Conservation (phyloP, 1,139 yeast genomes). For the Scheffersomyces stambukii region DNA sequence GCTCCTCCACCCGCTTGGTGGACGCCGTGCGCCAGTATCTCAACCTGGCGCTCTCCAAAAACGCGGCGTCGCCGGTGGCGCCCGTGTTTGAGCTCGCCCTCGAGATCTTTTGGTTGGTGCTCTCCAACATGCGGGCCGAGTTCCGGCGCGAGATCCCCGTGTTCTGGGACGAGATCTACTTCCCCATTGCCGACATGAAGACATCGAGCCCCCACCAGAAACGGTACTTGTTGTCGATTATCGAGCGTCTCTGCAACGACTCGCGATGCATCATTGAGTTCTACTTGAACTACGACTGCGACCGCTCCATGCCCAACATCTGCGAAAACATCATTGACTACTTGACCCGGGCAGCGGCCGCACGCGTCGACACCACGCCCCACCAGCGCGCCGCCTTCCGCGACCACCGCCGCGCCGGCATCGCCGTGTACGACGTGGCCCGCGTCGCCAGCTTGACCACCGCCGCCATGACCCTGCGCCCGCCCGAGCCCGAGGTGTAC, state of each 20-base stretch:
- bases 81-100: conserved; percentile 90
- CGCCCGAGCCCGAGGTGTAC: conserved; percentile 57
- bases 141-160: conserved; percentile 93
- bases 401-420: conserved; percentile 56
- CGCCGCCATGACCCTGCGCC: conserved; percentile 56
- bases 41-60: conserved; percentile 78
- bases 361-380: conserved; percentile 68
- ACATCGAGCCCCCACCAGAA: conserved; percentile 92
- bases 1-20: conserved; percentile 59
- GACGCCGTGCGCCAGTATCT: conserved; percentile 83
- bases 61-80: conserved; percentile 88
- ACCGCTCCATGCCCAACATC: conserved; percentile 73
- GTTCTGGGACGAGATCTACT: conserved; percentile 86
- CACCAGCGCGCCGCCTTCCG: conserved; percentile 64
- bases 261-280: conserved; percentile 90
- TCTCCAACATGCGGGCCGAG: conserved; percentile 78
- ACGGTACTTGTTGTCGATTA: conserved; percentile 72
- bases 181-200: conserved; percentile 90
- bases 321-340: conserved; percentile 81
- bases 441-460: conserved; percentile 76
- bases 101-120: conserved; percentile 88
- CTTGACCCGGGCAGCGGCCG: conserved; percentile 67
- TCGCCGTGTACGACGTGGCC: conserved; percentile 71
- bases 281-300: conserved; percentile 94
- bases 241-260: conserved; percentile 79